These are phyloP conservation scores for Cutaneotrichosporon spelunceum DNA, from an alignment of 1,284 basidiomycete species.

Conservation along the genomic window DNA sequence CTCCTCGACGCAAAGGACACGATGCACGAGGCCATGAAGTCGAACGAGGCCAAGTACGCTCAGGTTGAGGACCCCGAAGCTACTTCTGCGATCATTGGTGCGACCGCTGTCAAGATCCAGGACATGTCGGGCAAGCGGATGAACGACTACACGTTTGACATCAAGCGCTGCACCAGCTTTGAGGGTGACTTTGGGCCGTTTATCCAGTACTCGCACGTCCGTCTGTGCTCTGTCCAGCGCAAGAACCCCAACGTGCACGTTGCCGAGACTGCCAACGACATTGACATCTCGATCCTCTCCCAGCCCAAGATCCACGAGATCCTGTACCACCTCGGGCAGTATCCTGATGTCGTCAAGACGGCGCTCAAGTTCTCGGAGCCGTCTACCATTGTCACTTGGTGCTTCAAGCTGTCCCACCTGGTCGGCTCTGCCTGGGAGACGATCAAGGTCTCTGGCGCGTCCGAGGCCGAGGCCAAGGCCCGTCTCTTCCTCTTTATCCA, in stretches of 20 bases:
- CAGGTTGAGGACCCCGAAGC: slow-evolving; percentile 83
- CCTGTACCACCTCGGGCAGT: slow-evolving; percentile 76
- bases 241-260: slow-evolving; percentile 83
- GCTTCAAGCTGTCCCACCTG: slow-evolving; percentile 53
- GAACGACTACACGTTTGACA: slow-evolving; percentile 95
- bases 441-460: slow-evolving; percentile 73
- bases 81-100: slow-evolving; percentile 81
- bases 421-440: slow-evolving; percentile 52
- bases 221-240: slow-evolving; percentile 85
- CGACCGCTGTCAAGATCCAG: slow-evolving; percentile 97
- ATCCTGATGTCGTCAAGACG: slow-evolving; percentile 84
- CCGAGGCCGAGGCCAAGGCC: slow-evolving; percentile 69
- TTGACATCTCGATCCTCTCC: slow-evolving; percentile 68
- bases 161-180: slow-evolving; percentile 91
- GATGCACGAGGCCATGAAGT: slow-evolving; percentile 97
- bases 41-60: slow-evolving; percentile 89
- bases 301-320: slow-evolving; percentile 79
- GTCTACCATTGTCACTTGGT: slow-evolving; percentile 68
- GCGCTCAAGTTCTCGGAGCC: slow-evolving; percentile 86
- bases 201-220: slow-evolving; percentile 95
- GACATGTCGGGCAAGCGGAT: slow-evolving; percentile 94
- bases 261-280: slow-evolving; percentile 63
- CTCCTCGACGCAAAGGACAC: slow-evolving; percentile 82
- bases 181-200: slow-evolving; percentile 95
- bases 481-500: slow-evolving; percentile 85